Evolutionary conservation across 306 rosid genomes (phyloP).

Genomic region (Medicago lupulina): DNA sequence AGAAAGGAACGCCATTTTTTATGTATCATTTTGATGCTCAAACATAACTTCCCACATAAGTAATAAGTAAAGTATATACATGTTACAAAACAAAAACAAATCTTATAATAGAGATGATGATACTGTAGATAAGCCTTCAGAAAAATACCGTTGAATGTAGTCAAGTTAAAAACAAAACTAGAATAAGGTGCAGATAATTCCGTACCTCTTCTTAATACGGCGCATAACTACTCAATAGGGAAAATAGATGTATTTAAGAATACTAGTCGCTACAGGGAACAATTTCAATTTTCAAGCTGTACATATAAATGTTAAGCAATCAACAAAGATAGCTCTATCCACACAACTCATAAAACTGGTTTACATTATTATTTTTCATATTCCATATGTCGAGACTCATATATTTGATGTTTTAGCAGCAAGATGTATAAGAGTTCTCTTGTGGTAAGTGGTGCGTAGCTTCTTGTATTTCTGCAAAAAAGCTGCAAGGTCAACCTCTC

Average conservation of each 20-base stretch:
- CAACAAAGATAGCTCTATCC: conserved; percentile 30
- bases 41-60: not conserved
- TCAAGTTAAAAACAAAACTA: not conserved
- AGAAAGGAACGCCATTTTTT: not conserved
- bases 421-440: conserved; percentile 77
- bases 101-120: conserved; percentile 5
- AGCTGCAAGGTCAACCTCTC: conserved; percentile 64
- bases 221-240: not conserved
- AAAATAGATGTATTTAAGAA: not conserved
- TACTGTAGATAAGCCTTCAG: not conserved
- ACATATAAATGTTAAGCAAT: conserved; percentile 27
- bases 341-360: conserved; percentile 7
- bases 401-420: conserved; percentile 74
- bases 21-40: not conserved
- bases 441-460: conserved; percentile 76
- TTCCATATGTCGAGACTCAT: conserved; percentile 16
- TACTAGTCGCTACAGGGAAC: conserved; percentile 6
- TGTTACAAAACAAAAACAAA: not conserved
- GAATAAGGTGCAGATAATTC: not conserved
- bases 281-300: conserved; percentile 30
- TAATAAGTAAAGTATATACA: not conserved
- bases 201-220: conserved; percentile 19
- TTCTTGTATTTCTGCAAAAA: conserved; percentile 85
- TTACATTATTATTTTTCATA: conserved; percentile 6
- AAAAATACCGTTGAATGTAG: not conserved